Conservation (phyloP, 495 filamentous ascomycete species). For the Terfezia claveryi region DNA sequence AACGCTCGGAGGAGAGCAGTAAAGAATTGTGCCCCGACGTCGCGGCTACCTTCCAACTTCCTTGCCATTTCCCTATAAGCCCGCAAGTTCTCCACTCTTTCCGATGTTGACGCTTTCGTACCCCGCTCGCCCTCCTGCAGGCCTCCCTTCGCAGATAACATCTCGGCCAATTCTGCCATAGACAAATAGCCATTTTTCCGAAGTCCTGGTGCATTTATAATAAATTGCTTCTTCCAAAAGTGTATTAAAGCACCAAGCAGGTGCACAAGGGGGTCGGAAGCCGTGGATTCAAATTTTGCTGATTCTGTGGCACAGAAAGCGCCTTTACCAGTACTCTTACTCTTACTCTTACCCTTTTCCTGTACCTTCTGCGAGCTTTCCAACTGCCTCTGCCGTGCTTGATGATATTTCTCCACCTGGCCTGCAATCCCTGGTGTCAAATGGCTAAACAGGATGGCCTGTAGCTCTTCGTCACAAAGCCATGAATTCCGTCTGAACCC, state of each 20-base stretch:
- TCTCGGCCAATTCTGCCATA: conserved; percentile 37
- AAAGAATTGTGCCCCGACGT: conserved; percentile 77
- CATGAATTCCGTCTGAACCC: conserved; percentile 24
- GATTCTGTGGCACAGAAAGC: background rate
- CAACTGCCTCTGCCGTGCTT: conserved; percentile 28
- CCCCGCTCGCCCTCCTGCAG: conserved; percentile 1
- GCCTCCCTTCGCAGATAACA: conserved; percentile 8
- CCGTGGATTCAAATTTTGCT: background rate
- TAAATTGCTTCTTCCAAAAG: conserved; percentile 78
- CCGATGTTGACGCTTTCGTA: conserved; percentile 5
- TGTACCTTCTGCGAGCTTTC: conserved; percentile 41
- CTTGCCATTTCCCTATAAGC: background rate
- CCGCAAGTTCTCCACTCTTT: background rate
- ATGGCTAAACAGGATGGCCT: conserved; percentile 52
- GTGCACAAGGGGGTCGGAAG: conserved; percentile 52
- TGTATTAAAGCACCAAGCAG: conserved; percentile 50
- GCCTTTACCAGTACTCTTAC: conserved; percentile 16
- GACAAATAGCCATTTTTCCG: conserved; percentile 75
- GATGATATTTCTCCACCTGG: conserved; percentile 41
- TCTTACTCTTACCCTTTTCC: conserved; percentile 20
- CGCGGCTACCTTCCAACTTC: conserved; percentile 41
- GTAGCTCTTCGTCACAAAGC: conserved; percentile 57
- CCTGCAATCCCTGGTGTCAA: conserved; percentile 38
- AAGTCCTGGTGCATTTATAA: conserved; percentile 53
- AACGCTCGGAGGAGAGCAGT: conserved; percentile 69